Conservation (phyloP, 176 grass and related monocot species). For the Musa troglodytarum region DNA sequence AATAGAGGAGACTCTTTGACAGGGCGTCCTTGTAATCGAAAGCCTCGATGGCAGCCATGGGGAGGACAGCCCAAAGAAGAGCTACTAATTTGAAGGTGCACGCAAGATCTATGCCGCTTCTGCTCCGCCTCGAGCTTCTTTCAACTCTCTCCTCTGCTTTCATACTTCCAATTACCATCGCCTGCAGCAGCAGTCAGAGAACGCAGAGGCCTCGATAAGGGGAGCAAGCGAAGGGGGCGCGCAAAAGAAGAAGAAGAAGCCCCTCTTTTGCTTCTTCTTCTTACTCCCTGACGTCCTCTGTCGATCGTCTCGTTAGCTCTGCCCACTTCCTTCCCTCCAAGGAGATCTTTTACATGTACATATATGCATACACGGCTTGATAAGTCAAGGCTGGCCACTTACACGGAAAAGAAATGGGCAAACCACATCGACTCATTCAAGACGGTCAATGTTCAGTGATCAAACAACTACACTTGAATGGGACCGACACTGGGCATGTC, state of each 20-base stretch:
- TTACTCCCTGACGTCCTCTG: too few species aligned
- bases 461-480: neutral
- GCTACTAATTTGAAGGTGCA: neutral
- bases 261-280: too few species aligned
- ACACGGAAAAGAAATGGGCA: neutral
- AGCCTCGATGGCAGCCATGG: neutral
- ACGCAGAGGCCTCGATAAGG: too few species aligned
- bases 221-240: too few species aligned
- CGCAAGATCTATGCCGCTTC: neutral
- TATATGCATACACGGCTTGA: neutral
- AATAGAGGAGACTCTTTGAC: conserved; percentile 1
- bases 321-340: neutral
- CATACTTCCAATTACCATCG: too few species aligned
- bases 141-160: too few species aligned
- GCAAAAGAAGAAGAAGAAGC: too few species aligned
- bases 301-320: neutral
- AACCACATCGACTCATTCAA: neutral
- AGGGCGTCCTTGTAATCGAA: conserved; percentile 4
- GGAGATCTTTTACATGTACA: neutral
- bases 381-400: neutral
- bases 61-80: neutral
- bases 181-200: too few species aligned
- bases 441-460: neutral
- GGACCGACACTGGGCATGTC: neutral
- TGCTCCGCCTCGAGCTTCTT: too few species aligned